Evolutionary conservation across 441 rosid species (phyloP).

Genomic region (Populus hybrid): DNA sequence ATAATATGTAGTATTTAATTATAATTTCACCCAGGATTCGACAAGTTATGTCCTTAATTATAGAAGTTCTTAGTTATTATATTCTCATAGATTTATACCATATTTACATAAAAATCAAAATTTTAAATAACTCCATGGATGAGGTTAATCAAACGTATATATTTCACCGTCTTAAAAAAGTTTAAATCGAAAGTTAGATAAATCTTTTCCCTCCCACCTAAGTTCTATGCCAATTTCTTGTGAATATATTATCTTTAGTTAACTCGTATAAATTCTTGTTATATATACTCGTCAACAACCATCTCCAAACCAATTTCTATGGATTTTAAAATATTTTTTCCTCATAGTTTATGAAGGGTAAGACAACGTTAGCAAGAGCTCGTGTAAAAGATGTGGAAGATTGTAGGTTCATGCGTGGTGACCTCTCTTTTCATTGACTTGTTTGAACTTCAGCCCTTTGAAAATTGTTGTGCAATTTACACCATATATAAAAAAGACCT

Average conservation of each 20-base stretch:
- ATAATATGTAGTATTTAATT: neutral
- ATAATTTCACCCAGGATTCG: neutral
- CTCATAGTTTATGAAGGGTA: neutral
- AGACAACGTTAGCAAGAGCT: neutral
- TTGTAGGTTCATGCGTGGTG: neutral
- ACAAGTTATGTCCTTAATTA: no score
- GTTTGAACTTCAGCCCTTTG: slow-evolving; percentile 10
- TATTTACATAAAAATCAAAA: no score
- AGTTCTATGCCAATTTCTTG: neutral
- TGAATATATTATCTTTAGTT: no score
- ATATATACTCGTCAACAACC: slow-evolving; percentile 29
- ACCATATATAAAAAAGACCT: slow-evolving; percentile 14
- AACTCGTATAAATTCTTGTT: slow-evolving; percentile 12
- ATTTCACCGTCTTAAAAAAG: neutral
- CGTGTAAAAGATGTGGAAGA: neutral
- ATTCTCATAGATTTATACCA: neutral
- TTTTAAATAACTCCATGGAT: neutral
- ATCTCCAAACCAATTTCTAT: neutral
- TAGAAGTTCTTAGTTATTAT: neutral
- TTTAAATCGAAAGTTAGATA: no score
- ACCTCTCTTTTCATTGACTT: slow-evolving; percentile 33
- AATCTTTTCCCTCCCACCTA: no score
- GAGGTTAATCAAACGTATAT: neutral
- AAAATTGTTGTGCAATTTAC: slow-evolving; percentile 17
- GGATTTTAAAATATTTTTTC: neutral